Evolutionary conservation across 169 alveolate species (phyloP).

Genomic region (Eimeria tenella): DNA sequence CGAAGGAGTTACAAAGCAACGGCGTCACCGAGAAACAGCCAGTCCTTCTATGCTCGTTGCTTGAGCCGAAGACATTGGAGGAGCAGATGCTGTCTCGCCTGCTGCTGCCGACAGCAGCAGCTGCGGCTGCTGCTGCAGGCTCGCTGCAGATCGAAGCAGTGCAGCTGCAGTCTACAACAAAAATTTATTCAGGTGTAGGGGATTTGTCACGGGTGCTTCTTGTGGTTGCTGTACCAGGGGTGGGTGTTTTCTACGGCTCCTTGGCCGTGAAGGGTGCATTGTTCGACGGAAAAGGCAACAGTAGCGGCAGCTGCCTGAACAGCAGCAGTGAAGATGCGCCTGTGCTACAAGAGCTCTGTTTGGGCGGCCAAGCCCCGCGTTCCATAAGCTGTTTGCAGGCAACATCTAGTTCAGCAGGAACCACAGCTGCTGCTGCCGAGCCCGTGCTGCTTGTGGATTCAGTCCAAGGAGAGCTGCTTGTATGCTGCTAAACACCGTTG

Average conservation of each 20-base stretch:
- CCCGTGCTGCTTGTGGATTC: not conserved
- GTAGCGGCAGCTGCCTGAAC: not conserved
- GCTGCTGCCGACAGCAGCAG: not conserved
- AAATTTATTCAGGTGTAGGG: not conserved
- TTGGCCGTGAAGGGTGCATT: not conserved
- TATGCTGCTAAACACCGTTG: not conserved
- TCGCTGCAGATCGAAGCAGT: not conserved
- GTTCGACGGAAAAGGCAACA: not conserved
- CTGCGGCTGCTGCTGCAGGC: not conserved
- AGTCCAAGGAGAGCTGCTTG: not conserved
- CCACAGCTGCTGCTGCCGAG: not conserved
- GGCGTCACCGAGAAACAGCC: not conserved
- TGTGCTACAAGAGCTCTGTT: not conserved
- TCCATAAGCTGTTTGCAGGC: not conserved
- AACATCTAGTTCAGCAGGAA: not conserved
- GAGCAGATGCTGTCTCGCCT: not conserved
- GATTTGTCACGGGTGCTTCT: not conserved
- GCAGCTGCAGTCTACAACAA: not conserved
- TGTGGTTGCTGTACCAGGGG: not conserved
- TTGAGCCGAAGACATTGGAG: not conserved
- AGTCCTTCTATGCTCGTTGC: not conserved
- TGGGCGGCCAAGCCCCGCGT: not conserved
- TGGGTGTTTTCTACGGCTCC: not conserved
- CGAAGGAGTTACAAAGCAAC: not conserved
- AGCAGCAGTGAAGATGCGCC: not conserved